Percentiles rank a stretch among this genome's conserved stretches.
These are phyloP conservation scores for Aspergillus hortae DNA, from an alignment of 2,329 filamentous ascomycete genomes.

Conservation along the genomic window DNA sequence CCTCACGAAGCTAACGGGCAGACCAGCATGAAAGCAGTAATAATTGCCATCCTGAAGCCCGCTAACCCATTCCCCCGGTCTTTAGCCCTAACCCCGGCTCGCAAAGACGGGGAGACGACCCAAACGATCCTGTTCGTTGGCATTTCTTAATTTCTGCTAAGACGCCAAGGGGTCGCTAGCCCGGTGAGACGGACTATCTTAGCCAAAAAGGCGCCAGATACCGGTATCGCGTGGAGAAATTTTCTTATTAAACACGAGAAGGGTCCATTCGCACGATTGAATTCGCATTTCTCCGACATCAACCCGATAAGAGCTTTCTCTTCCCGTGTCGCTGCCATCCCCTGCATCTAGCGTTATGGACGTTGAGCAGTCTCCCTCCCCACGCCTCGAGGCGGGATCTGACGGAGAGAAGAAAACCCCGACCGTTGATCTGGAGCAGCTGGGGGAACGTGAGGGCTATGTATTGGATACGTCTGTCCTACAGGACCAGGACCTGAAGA, in stretches of 20 bases:
- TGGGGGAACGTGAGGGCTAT: conserved; percentile 11
- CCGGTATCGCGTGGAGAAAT: not conserved
- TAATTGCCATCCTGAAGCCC: not conserved
- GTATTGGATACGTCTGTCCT: conserved; percentile 3
- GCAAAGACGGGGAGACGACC: not conserved
- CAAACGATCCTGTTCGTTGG: not conserved
- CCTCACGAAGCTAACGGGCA: not conserved
- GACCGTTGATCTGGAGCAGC: conserved; percentile 8
- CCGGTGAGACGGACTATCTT: not conserved
- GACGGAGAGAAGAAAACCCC: not conserved
- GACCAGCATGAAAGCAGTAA: not conserved
- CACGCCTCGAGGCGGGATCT: not conserved
- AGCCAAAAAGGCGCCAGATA: not conserved
- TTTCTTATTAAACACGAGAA: not conserved
- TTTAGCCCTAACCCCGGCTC: not conserved
- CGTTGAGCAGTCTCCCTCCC: not conserved
- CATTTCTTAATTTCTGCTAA: not conserved
- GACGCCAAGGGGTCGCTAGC: not conserved
- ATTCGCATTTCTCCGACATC: not conserved
- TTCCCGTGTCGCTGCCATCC: not conserved
- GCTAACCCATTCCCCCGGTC: not conserved
- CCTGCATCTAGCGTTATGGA: not conserved
- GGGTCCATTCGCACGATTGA: not conserved
- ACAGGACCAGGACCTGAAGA: conserved; percentile 22
- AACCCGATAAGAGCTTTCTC: not conserved